Evolutionary conservation across 768 basidiomycete genomes (phyloP), one percentile per base, ranked within the genome.

Genomic region (Suillus plorans): DNA sequence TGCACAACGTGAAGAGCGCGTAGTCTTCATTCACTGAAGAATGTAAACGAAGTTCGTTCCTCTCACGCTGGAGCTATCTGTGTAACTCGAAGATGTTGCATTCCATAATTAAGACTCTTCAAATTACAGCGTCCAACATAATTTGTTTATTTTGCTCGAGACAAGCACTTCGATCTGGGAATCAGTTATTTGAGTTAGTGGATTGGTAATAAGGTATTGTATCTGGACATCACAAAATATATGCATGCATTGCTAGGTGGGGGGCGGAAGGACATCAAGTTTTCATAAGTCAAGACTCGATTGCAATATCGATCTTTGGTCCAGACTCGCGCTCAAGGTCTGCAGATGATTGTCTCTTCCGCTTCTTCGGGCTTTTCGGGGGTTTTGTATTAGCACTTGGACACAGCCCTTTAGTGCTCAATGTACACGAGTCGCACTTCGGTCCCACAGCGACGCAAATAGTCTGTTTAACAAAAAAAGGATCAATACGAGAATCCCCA

Each of bases 381-480:
- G 61, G 69, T 60, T 55, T 70, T 67, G n/a, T 69, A 70, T 75
- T 75, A 6, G 86, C 89, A 62, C 91, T 92, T 0, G 92, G 91
- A 70, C 91, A 93, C 0, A 90, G 80, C 0, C 79, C 82, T 12
- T 77, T 78, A 0, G 74, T 66, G 66, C 84, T 85, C 57, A 94
- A 76, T 12, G 83, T 80, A 71, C 91, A 94, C 5, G 80, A 73
- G 47, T 85, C 85, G 65, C 91, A 94, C 56, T 82, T 82, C 1
- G 91, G 90, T 2, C 81, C 80, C 7, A 88, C 80, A 7, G 91
- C 87, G 2, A 86, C 74, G 64, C 91, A 94, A 0, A 92, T 79
- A 0, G 83, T 85, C 91, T 92, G 66, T 8, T 53, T 8, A 20
- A 63, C 14, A 14, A 61, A 50, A 39, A 22, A 13, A 1, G 53